Conservation (phyloP, 2,329 filamentous ascomycete species). For the Teratosphaeria zuluensis region DNA sequence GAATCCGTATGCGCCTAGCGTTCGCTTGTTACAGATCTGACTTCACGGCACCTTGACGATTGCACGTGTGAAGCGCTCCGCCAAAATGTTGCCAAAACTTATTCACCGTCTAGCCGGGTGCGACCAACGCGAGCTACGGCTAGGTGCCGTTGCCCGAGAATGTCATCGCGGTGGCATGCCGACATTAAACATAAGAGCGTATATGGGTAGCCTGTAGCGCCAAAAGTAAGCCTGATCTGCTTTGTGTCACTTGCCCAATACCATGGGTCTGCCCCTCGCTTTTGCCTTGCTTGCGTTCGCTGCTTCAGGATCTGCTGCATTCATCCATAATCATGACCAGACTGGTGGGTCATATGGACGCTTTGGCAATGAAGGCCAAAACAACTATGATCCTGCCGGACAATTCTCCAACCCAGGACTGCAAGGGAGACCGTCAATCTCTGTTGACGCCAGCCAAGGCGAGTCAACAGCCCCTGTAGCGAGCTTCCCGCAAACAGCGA, state of each 20-base stretch:
- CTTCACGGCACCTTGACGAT: too few relatives aligned
- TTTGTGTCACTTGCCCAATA: background rate
- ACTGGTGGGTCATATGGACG: background rate
- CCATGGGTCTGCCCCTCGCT: background rate
- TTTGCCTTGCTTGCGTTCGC: background rate
- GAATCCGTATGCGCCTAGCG: too few relatives aligned
- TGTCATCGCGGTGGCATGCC: background rate
- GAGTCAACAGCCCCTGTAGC: background rate
- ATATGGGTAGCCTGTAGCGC: background rate
- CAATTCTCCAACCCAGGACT: background rate
- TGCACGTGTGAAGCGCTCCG: too few relatives aligned
- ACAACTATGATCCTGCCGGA: background rate
- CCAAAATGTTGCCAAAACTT: too few relatives aligned
- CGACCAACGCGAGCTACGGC: too few relatives aligned
- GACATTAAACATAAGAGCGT: background rate
- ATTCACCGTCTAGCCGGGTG: too few relatives aligned
- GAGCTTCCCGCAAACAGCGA: background rate
- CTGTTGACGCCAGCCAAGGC: background rate
- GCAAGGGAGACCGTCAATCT: background rate
- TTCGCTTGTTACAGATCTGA: too few relatives aligned
- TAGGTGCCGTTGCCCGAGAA: background rate
- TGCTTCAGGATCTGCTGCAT: background rate
- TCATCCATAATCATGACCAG: background rate
- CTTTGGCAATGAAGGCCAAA: background rate
- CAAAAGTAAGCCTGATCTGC: background rate